phyloP scores from a whole-genome alignment of 148 eudicot species.

The Limonium bicolor region DNA sequence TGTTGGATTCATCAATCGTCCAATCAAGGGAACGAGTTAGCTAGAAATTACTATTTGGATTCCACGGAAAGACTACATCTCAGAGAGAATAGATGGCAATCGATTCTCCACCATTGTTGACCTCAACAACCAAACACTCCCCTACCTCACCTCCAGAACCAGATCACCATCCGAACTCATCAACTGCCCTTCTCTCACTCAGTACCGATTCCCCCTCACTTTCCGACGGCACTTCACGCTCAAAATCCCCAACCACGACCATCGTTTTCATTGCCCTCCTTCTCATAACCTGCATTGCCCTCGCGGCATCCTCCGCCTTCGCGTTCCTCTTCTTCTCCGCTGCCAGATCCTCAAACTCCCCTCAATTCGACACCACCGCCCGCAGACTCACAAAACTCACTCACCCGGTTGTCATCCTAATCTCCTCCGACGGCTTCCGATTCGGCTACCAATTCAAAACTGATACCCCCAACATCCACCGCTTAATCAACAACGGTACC shows the following conservation, averaged over 20 bases:
- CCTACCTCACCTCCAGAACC: constrained; percentile 10
- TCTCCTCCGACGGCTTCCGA: constrained; percentile 84
- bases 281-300: constrained; percentile 13
- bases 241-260: constrained; percentile 8
- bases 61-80: too few relatives aligned
- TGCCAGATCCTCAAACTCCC: not conserved
- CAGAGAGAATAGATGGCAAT: too few relatives aligned
- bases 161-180: constrained; percentile 22
- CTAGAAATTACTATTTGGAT: too few relatives aligned
- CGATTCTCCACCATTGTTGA: too few relatives aligned
- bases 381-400: constrained; percentile 35
- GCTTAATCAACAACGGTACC: constrained; percentile 54
- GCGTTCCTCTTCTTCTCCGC: constrained; percentile 15
- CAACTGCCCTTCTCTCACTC: constrained; percentile 27
- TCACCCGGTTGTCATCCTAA: constrained; percentile 41
- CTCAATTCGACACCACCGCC: constrained; percentile 3
- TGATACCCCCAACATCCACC: constrained; percentile 42
- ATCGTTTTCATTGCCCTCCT: constrained; percentile 18
- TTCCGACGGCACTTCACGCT: not conserved
- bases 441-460: constrained; percentile 85
- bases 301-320: constrained; percentile 20
- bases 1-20: too few relatives aligned
- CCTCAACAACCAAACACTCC: not conserved
- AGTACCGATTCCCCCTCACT: constrained; percentile 15
- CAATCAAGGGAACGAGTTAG: too few relatives aligned